Evolutionary conservation across 345 rosid genomes (phyloP).

Genomic region (Atalantia buxifolia): DNA sequence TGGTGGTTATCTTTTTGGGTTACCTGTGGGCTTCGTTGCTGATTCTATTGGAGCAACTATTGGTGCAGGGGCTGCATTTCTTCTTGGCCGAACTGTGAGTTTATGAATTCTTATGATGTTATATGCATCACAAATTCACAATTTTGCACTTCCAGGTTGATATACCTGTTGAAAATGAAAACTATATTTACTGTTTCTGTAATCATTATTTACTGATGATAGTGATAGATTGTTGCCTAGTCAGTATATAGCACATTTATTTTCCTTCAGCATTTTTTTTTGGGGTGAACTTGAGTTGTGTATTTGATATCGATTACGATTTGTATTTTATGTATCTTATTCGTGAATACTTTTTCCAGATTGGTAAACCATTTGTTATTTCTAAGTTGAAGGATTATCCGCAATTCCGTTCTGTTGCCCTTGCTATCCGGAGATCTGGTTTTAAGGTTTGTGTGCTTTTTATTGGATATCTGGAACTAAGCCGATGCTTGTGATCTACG

Average conservation of each 20-base stretch:
- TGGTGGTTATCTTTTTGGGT: constrained; percentile 97
- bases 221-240: not conserved
- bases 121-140: not conserved
- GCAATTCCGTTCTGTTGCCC: constrained; percentile 79
- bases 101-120: not conserved
- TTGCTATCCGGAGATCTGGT: constrained; percentile 85
- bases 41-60: constrained; percentile 93
- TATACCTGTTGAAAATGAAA: not conserved
- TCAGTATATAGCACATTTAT: not conserved
- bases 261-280: not conserved
- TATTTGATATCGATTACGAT: not conserved
- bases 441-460: constrained; percentile 66
- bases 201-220: not conserved
- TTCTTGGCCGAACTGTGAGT: constrained; percentile 84
- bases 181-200: not conserved
- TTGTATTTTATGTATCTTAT: not conserved
- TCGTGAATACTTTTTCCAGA: constrained; percentile 40
- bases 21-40: constrained; percentile 86
- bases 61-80: constrained; percentile 95
- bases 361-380: constrained; percentile 80
- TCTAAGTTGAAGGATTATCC: constrained; percentile 94
- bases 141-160: not conserved
- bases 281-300: not conserved
- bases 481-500: not conserved
- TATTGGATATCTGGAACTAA: not conserved